phyloP scores from a whole-genome alignment of 306 rosid genomes.

The Lathyrus tuberosus region DNA sequence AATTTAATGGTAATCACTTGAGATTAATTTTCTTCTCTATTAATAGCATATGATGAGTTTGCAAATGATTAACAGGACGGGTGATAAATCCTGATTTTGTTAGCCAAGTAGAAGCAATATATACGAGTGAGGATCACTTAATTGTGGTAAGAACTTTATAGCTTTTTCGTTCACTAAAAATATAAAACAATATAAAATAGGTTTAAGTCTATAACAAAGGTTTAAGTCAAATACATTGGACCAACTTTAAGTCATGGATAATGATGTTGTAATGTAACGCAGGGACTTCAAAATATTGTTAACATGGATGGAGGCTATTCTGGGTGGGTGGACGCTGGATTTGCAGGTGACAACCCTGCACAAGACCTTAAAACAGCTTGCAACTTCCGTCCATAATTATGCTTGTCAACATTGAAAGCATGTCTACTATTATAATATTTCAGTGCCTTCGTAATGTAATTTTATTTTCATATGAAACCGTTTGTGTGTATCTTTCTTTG shows the following conservation, averaged over 20 bases:
- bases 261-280: conserved; percentile 6
- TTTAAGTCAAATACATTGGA: background rate
- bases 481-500: too few species aligned
- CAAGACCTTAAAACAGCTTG: conserved; percentile 44
- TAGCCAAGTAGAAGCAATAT: conserved; percentile 37
- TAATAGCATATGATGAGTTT: background rate
- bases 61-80: conserved; percentile 39
- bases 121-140: conserved; percentile 41
- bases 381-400: conserved; percentile 21
- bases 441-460: too few species aligned
- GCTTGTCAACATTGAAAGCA: background rate
- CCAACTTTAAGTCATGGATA: too few species aligned
- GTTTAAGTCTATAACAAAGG: conserved; percentile 15
- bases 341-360: conserved; percentile 54
- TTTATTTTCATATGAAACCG: too few species aligned
- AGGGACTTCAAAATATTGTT: conserved; percentile 58
- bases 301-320: conserved; percentile 80
- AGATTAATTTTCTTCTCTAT: background rate
- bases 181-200: background rate
- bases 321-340: conserved; percentile 75
- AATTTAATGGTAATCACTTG: background rate
- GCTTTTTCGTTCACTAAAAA: background rate
- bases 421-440: background rate
- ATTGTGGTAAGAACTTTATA: conserved; percentile 35
- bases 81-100: conserved; percentile 46